Evolutionary conservation across 2,329 filamentous ascomycete species (phyloP), one percentile per base, ranked within the genome.

Genomic region (Fusarium ambrosium): DNA sequence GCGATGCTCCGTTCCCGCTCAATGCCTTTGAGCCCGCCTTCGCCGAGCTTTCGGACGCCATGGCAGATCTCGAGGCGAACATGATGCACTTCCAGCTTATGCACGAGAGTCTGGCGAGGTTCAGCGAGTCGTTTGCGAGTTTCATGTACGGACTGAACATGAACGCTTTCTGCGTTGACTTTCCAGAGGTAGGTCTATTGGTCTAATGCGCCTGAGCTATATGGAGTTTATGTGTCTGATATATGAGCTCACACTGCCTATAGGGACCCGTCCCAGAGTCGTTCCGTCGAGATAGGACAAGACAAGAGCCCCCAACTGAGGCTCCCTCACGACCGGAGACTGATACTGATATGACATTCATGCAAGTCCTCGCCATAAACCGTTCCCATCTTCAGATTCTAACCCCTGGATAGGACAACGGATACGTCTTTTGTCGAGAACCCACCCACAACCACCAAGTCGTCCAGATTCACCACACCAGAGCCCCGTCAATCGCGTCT

Each of bases 161-260:
- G 95, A 98, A 98, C 83, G 97, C 97, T 1, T 99, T 98, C 82
- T 98, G 96, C 82, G 95, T 98, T 36, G 97, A 99, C 82, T 99
- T 98, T 75, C 94, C 95, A 0, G 97, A 99, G 90, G 95, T 95
- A 85, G 62, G 81, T 66, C 24, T 58, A 62, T 64, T 61, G 32
- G 34, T 58, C 14, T 36, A 48, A 51, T 22, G 4, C 22, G 4
- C 14, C 6, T 63, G 4, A n/a, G 24, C 34, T 14, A 61, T 45
- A 24, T 51, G 9, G 22, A 51, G 51, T 16, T 37, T 36, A 32
- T 66, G 48, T 10, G 37, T 43, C 27, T 18, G 34, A 43, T 60
- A 45, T 18, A 58, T 53, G 36, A 62, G 53, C 71, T 68, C 22
- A 75, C 58, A 48, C 39, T 39, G 39, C 27, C 22, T 8, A 53